Evolutionary conservation across 176 grass and related monocot genomes (phyloP).

Genomic region (Chloris gayana): DNA sequence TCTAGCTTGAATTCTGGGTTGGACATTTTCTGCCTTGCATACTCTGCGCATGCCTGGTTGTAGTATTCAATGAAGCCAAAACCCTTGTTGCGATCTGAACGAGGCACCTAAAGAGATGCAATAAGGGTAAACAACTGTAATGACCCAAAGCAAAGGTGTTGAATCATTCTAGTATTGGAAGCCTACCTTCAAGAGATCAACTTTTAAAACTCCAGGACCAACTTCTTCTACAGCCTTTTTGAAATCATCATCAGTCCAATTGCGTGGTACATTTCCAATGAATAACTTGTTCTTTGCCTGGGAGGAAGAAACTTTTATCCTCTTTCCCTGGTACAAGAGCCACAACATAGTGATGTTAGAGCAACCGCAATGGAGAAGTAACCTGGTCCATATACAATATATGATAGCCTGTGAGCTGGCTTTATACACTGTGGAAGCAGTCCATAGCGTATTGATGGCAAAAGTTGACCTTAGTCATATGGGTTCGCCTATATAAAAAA

Average conservation of each 20-base stretch:
- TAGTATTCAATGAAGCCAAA: slow-evolving; percentile 93
- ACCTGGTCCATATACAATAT: no score
- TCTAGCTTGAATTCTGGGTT: slow-evolving; percentile 79
- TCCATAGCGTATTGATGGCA: no score
- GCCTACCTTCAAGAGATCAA: slow-evolving; percentile 77
- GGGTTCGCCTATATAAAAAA: no score
- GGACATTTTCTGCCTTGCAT: slow-evolving; percentile 84
- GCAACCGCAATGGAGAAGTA: no score
- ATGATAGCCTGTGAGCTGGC: no score
- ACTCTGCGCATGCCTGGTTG: slow-evolving; percentile 91
- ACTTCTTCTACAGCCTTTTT: slow-evolving; percentile 66
- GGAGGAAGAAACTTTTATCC: slow-evolving; percentile 70
- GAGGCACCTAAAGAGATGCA: slow-evolving; percentile 50
- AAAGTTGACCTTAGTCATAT: no score
- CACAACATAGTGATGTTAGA: slow-evolving; percentile 6
- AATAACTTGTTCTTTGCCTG: slow-evolving; percentile 90
- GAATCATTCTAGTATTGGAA: slow-evolving; percentile 18
- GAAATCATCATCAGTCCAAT: slow-evolving; percentile 78
- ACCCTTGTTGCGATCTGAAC: slow-evolving; percentile 61
- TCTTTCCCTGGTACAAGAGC: slow-evolving; percentile 65
- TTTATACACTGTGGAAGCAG: no score
- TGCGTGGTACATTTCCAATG: slow-evolving; percentile 83
- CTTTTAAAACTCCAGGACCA: slow-evolving; percentile 80
- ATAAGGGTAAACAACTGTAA: slow-evolving; percentile 32
- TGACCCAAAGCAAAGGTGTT: slow-evolving; percentile 4